A percentile compares a stretch with the other conserved stretches of the same genome.
Conservation (phyloP, 108 stramenopile genomes). For the Nitzschia sp. region DNA sequence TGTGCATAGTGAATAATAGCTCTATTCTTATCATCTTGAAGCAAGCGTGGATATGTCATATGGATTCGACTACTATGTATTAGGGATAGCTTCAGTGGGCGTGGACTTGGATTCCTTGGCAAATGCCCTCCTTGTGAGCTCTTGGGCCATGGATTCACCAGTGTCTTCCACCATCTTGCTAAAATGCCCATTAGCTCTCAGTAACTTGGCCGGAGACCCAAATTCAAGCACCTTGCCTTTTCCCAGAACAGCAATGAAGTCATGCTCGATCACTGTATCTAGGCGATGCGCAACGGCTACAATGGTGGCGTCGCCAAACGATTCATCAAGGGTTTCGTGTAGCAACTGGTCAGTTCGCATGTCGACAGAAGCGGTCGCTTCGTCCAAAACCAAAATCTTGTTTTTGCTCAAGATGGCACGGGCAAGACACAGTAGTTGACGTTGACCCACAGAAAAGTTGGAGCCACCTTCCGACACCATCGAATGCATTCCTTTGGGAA, state of each 20-base stretch:
- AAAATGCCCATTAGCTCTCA: slow-evolving; percentile 56
- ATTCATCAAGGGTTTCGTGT: slow-evolving; percentile 73
- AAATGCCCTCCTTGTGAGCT: slow-evolving; percentile 36
- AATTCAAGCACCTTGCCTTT: slow-evolving; percentile 88
- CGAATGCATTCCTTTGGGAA: slow-evolving; percentile 63
- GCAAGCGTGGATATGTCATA: no score
- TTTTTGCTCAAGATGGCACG: slow-evolving; percentile 82
- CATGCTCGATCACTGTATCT: slow-evolving; percentile 89
- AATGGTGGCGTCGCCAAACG: slow-evolving; percentile 78
- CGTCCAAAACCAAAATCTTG: slow-evolving; percentile 87
- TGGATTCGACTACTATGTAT: no score
- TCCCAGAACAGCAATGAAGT: slow-evolving; percentile 88
- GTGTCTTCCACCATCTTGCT: slow-evolving; percentile 50
- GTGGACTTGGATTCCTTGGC: background rate
- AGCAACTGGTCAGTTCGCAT: slow-evolving; percentile 77
- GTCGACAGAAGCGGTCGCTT: slow-evolving; percentile 91
- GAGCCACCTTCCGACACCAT: slow-evolving; percentile 87
- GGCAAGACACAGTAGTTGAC: slow-evolving; percentile 94
- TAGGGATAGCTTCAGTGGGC: no score
- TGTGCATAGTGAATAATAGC: no score
- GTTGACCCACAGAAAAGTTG: slow-evolving; percentile 90
- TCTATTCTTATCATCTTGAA: no score
- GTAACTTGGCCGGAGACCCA: slow-evolving; percentile 80
- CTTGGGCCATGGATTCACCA: slow-evolving; percentile 32
- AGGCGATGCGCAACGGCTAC: slow-evolving; percentile 94